phyloP scores from a whole-genome alignment of 306 rosid species.

The Prunus dulcis region DNA sequence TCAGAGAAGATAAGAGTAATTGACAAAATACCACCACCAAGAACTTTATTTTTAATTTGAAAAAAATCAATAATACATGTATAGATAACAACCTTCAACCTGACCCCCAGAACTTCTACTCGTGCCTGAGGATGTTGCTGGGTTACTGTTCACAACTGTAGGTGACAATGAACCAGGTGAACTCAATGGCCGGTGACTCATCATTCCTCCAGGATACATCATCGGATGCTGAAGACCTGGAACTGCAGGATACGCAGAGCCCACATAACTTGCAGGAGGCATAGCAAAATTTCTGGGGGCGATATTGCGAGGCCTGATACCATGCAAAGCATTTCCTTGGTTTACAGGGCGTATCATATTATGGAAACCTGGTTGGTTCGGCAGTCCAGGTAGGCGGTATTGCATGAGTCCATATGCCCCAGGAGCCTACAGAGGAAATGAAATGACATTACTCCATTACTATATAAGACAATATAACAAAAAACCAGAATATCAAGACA shows the following conservation, averaged over 20 bases:
- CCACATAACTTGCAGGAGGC: slow-evolving; percentile 69
- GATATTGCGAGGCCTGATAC: slow-evolving; percentile 53
- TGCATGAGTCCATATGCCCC: slow-evolving; percentile 85
- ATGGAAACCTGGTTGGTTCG: slow-evolving; percentile 87
- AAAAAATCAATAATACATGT: neutral
- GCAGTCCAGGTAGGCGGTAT: slow-evolving; percentile 85
- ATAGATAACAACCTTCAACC: slow-evolving; percentile 71
- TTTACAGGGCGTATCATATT: slow-evolving; percentile 75
- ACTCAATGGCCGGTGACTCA: slow-evolving; percentile 66
- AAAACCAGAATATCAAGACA: neutral
- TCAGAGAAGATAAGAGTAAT: slow-evolving; percentile 32
- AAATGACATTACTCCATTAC: slow-evolving; percentile 20
- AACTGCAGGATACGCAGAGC: slow-evolving; percentile 70
- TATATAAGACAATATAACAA: neutral
- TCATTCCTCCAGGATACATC: slow-evolving; percentile 75
- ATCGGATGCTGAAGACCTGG: slow-evolving; percentile 90
- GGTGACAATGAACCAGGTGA: slow-evolving; percentile 74
- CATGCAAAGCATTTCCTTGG: slow-evolving; percentile 79
- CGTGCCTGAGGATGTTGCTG: slow-evolving; percentile 57
- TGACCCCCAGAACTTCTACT: slow-evolving; percentile 73
- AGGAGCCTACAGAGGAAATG: slow-evolving; percentile 59
- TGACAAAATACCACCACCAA: slow-evolving; percentile 28
- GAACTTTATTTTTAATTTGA: neutral
- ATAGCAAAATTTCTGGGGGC: slow-evolving; percentile 66
- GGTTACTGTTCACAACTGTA: slow-evolving; percentile 44